phyloP scores from a whole-genome alignment of 495 filamentous ascomycete species.

The Penicillium maclennaniae region DNA sequence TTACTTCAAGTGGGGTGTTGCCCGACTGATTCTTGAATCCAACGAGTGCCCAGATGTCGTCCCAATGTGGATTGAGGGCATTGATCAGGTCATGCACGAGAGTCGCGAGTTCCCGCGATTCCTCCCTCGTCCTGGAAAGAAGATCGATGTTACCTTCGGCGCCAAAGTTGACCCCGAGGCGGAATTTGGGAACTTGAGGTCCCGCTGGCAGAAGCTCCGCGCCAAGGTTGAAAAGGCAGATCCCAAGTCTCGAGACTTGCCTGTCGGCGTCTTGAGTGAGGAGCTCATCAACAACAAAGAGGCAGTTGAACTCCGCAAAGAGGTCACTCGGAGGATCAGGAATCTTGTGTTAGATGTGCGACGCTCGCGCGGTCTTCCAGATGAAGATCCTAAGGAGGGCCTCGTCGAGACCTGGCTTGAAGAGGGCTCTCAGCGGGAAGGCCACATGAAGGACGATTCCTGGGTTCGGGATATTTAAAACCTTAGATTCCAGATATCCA shows the following conservation, averaged over 20 bases:
- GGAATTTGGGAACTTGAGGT: conserved; percentile 61
- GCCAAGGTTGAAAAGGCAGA: conserved; percentile 35
- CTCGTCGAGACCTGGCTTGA: conserved; percentile 60
- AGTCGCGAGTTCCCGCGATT: conserved; percentile 73
- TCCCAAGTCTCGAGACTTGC: conserved; percentile 31
- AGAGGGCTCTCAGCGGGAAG: conserved; percentile 53
- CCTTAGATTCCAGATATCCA: conserved; percentile 57
- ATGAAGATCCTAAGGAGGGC: conserved; percentile 70
- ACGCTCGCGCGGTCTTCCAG: conserved; percentile 62
- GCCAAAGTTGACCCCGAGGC: conserved; percentile 47
- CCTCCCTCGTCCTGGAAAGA: conserved; percentile 68
- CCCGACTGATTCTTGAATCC: conserved; percentile 81
- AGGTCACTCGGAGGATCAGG: conserved; percentile 73
- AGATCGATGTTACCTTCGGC: conserved; percentile 68
- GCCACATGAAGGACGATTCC: conserved; percentile 60
- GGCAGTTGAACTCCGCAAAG: conserved; percentile 73
- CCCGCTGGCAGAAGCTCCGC: conserved; percentile 63
- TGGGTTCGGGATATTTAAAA: conserved; percentile 57
- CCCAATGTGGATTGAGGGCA: conserved; percentile 92
- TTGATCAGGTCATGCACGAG: conserved; percentile 82
- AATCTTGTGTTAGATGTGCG: conserved; percentile 76
- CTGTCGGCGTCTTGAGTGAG: conserved; percentile 62
- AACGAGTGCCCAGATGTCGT: conserved; percentile 78
- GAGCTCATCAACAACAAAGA: conserved; percentile 67
- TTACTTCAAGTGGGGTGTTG: conserved; percentile 97